Percentiles rank a stretch among this genome's conserved stretches.
These are phyloP conservation scores for Debaryomyces sp. DNA, from an alignment of 1,139 yeast genomes.

Conservation along the genomic window DNA sequence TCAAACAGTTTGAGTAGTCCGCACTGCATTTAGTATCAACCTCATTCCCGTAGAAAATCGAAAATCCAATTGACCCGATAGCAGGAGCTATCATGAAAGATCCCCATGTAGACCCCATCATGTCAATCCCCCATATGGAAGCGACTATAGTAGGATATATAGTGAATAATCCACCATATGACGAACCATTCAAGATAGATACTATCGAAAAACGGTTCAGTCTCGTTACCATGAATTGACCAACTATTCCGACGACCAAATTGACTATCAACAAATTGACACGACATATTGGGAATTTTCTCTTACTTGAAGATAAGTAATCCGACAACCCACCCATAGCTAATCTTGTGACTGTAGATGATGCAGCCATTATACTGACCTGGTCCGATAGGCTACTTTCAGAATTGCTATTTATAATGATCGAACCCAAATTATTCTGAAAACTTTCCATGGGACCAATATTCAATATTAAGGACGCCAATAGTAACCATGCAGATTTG, in stretches of 20 bases:
- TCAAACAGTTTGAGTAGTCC: conserved; percentile 17
- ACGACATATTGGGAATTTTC: conserved; percentile 34
- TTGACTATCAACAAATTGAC: conserved; percentile 48
- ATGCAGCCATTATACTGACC: conserved; percentile 42
- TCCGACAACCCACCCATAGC: conserved; percentile 71
- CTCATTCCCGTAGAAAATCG: conserved; percentile 68
- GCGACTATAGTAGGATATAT: conserved; percentile 82
- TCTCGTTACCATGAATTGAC: conserved; percentile 30
- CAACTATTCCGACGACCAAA: conserved; percentile 45
- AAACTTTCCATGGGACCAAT: conserved; percentile 90
- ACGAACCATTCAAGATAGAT: conserved; percentile 63
- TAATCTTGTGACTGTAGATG: conserved; percentile 52
- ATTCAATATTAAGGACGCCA: conserved; percentile 63
- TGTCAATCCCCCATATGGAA: conserved; percentile 84
- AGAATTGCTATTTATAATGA: conserved; percentile 47
- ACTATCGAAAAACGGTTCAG: conserved; percentile 19
- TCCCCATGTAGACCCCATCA: conserved; percentile 95
- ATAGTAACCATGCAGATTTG: conserved; percentile 64
- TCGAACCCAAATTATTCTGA: conserved; percentile 80
- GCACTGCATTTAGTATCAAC: conserved; percentile 49
- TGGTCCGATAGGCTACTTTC: conserved; percentile 41
- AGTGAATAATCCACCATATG: conserved; percentile 86
- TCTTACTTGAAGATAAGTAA: conserved; percentile 33
- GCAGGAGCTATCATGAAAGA: conserved; percentile 91
- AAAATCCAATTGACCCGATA: conserved; percentile 71